These are phyloP conservation scores for Paramecium octaurelia DNA, from an alignment of 73 alveolate genomes.

Conservation along the genomic window DNA sequence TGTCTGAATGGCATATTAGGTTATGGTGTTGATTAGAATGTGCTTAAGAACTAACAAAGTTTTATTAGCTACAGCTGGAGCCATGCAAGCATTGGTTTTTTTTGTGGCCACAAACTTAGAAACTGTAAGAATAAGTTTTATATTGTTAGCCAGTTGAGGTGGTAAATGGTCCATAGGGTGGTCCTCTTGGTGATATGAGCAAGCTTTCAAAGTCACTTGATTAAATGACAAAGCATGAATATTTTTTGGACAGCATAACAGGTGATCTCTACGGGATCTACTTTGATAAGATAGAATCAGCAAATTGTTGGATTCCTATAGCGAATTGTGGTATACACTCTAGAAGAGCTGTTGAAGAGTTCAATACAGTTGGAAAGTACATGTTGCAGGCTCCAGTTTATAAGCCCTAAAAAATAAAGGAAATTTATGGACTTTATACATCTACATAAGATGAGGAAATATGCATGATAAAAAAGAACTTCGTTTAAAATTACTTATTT, in stretches of 20 bases:
- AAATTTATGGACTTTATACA: slow-evolving; percentile 39
- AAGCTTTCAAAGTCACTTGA: neutral
- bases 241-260: slow-evolving; percentile 89
- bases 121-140: neutral
- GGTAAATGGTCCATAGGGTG: slow-evolving; percentile 20
- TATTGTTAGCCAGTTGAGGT: slow-evolving; percentile 29
- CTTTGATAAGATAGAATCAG: slow-evolving; percentile 46
- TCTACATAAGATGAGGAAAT: slow-evolving; percentile 54
- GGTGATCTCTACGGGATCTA: slow-evolving; percentile 90
- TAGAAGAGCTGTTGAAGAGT: slow-evolving; percentile 58
- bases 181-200: slow-evolving; percentile 42
- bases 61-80: slow-evolving; percentile 52
- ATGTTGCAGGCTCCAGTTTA: slow-evolving; percentile 46
- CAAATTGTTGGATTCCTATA: slow-evolving; percentile 89
- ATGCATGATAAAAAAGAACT: slow-evolving; percentile 34
- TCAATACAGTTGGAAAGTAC: slow-evolving; percentile 54
- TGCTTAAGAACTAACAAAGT: slow-evolving; percentile 55
- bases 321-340: slow-evolving; percentile 95
- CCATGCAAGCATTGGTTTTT: slow-evolving; percentile 50
- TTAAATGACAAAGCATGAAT: slow-evolving; percentile 65
- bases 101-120: slow-evolving; percentile 56
- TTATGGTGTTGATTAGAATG: slow-evolving; percentile 51
- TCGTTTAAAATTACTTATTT: slow-evolving; percentile 16
- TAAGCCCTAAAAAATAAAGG: slow-evolving; percentile 20
- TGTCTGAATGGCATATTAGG: neutral